Evolutionary conservation across 257 asterid genomes (phyloP), one percentile per base, ranked within the genome.

Genomic region (Salvia miltiorrhiza): DNA sequence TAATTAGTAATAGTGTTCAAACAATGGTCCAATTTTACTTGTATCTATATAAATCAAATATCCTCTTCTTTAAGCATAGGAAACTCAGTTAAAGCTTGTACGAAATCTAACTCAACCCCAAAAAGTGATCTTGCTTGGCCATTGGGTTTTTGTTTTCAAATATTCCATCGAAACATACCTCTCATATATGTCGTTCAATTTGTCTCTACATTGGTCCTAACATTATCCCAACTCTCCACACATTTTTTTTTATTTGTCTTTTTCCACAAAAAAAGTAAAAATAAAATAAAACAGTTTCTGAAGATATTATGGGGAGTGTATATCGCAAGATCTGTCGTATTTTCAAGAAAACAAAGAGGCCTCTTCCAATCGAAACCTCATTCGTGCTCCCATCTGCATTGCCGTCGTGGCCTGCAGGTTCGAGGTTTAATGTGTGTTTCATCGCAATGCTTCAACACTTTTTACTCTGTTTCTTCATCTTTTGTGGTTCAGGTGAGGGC

Each of bases 351-450:
- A 28, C 14, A 8, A 67, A 52, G n/a, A 60, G 65, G 20, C 81
- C 83, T 28, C 80, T 71, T 56, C 92, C 95, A 0, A 78, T 86
- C 59, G 86, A 86, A 52, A 75, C 83, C 37, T 39, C 37, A 4
- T 86, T 89, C 84, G 47, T 47, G 73, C 90, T 89, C 69, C 94
- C 98, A 67, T 83, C 94, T 67, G 81, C 89, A 48, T 61, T 84
- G 52, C 90, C 90, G 23, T 56, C 86, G 2, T 92, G 96, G 98
- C 95, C 96, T 62, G 65, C 82, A 84, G 97, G 97, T 92, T 7
- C 8, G 13, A 9, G 19, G 8, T 35, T 39, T 4, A 11, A 24
- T 11, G n/a, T 19, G 55, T 9, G 20, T 63, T 2, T 28, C 13
- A n/a, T 17, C n/a, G 13, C 7, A 8, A 17, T 35, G 10, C 13